These are phyloP conservation scores for Coniferiporia weirii DNA, from an alignment of 1,284 basidiomycete species.

Conservation along the genomic window DNA sequence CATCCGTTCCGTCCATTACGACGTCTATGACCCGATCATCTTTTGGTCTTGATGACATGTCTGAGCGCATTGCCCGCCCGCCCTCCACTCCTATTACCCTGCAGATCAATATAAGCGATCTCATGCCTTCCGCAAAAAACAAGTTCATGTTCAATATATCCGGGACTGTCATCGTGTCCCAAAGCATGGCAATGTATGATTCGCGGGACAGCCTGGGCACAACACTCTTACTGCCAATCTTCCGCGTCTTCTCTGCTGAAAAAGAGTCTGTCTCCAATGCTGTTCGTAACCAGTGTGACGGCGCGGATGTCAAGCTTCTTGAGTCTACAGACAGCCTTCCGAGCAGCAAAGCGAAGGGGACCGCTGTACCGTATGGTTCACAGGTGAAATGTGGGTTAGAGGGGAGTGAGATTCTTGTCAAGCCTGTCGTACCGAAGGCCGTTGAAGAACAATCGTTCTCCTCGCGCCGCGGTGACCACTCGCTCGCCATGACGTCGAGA, in stretches of 20 bases:
- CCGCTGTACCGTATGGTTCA: conserved; percentile 13
- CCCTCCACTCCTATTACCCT: conserved; percentile 60
- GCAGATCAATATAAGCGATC: conserved; percentile 73
- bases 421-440: neutral
- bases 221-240: conserved; percentile 57
- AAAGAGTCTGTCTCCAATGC: conserved; percentile 49
- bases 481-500: neutral
- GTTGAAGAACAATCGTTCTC: conserved; percentile 1
- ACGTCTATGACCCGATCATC: conserved; percentile 33
- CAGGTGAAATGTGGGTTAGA: conserved; percentile 14
- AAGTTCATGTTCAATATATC: conserved; percentile 59
- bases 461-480: neutral
- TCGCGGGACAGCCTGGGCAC: conserved; percentile 21
- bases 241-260: conserved; percentile 61
- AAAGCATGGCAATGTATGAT: conserved; percentile 27
- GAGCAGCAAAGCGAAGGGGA: conserved; percentile 3
- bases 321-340: conserved; percentile 17
- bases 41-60: conserved; percentile 25
- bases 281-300: conserved; percentile 52
- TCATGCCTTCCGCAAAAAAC: conserved; percentile 58
- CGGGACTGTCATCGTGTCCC: conserved; percentile 59
- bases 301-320: conserved; percentile 51
- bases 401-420: conserved; percentile 12
- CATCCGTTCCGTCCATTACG: conserved; percentile 52
- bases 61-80: conserved; percentile 25